Evolutionary conservation across 1,139 yeast genomes (phyloP), one percentile per base, ranked within the genome.

Genomic region (Tardiomyces depauwii): DNA sequence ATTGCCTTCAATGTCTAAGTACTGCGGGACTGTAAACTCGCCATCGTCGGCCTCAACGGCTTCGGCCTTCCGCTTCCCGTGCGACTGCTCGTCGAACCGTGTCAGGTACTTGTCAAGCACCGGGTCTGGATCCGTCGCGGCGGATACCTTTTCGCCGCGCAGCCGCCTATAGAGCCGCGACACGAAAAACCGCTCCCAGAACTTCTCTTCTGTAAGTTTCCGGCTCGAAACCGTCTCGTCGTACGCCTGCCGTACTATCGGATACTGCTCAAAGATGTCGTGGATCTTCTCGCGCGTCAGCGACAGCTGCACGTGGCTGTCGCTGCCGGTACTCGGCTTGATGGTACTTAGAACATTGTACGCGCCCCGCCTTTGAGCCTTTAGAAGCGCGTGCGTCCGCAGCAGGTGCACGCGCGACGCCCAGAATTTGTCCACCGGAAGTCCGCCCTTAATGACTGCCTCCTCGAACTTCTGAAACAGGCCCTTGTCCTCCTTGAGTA

Each of bases 181-280:
- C 56, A 86, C 81, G 70, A 91, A 91, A 59, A 91, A 93, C 51
- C 97, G 71, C n/a, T 95, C 84, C 98, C 99, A 91, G 56, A 91
- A 91, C 58, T 85, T 95, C 38, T 93, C 91, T 62, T 89, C 97
- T 44, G 77, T 74, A 50, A 91, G 73, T 52, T 82, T 81, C 5
- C 36, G 36, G 39, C 39, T 16, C 0, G 98, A 98, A 1, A 93
- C 98, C 50, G 81, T 78, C 50, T 91, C 98, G 51, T 78, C 79
- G 59, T 83, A 91, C 0, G 97, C 97, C 52, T 77, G 80, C 49
- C 85, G 78, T n/a, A 91, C 93, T 36, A 89, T 77, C 0, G 98
- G 98, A 59, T 91, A 91, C 49, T 93, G 95, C 45, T 82, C 86
- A 60, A 91, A 89, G 23, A 93, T 88, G 54, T 86, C 95, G 50